Conservation (phyloP, 805 yeast species). For the Lachancea cidri region DNA sequence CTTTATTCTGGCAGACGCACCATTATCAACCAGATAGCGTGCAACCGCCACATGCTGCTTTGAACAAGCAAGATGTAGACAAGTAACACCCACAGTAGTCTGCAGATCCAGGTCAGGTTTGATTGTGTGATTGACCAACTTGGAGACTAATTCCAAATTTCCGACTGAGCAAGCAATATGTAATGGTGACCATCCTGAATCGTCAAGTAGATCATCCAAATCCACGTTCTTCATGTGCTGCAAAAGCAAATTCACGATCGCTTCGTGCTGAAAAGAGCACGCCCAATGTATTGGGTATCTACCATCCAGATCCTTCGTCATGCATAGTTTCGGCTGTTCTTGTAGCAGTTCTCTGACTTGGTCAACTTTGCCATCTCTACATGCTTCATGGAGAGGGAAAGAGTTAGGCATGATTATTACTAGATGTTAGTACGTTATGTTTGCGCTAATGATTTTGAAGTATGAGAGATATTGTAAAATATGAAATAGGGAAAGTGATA, state of each 20-base stretch:
- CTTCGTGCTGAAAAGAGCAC: constrained; percentile 52
- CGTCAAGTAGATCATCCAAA: constrained; percentile 64
- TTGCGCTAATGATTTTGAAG: too few relatives aligned
- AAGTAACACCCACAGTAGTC: constrained; percentile 67
- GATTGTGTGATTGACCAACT: constrained; percentile 46
- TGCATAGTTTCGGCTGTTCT: constrained; percentile 44
- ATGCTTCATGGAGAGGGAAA: constrained; percentile 53
- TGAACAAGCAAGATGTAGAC: constrained; percentile 71
- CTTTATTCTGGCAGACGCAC: constrained; percentile 58
- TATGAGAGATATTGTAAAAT: too few relatives aligned
- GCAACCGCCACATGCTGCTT: constrained; percentile 57
- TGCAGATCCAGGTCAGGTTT: constrained; percentile 55
- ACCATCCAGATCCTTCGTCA: constrained; percentile 60
- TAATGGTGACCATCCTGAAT: constrained; percentile 82
- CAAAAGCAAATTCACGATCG: constrained; percentile 43
- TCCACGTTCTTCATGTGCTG: constrained; percentile 40
- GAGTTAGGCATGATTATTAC: not conserved
- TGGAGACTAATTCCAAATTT: constrained; percentile 44
- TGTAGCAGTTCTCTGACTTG: constrained; percentile 48
- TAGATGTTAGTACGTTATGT: too few relatives aligned
- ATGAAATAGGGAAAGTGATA: too few relatives aligned
- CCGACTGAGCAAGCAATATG: constrained; percentile 83
- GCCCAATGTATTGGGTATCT: constrained; percentile 91
- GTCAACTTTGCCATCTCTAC: constrained; percentile 51
- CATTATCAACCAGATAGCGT: constrained; percentile 43